Evolutionary conservation across 441 rosid genomes (phyloP), one percentile per base, ranked within the genome.

Genomic region (Geranium incanum): DNA sequence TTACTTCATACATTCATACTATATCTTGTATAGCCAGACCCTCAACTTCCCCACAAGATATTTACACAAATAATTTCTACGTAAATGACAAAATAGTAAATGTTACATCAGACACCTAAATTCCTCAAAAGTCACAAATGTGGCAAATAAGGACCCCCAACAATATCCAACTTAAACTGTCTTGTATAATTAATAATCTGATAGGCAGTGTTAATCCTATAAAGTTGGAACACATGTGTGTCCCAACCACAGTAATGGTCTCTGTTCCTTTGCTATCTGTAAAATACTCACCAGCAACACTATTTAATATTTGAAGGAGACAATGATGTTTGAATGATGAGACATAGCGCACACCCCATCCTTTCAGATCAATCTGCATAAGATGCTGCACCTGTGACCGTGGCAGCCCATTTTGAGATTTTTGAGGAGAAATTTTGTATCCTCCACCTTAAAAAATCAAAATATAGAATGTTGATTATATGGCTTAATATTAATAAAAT

Each of bases 311-410:
- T 81, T 95, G 99, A 81, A 93, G 95, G 80, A 95, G 96, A 84
- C 97, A 93, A 76, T 95, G 91, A 67, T 95, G 99, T 82, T 93
- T 96, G 85, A 89, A 95, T 62, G 98, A 87, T 60, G 99, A 86
- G 79, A 82, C 18, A 81, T 95, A 95, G 76, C 99, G 97, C 50
- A 78, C 87, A 67, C 90, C 97, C 99, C 99, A 93, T 64, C 99
- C 99, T 88, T 93, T 95, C 4, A 95, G 83, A 87, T 95, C 99
- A 67, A 95, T 85, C 82, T 95, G 98, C 91, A 93, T 91, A 66
- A 95, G 94, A 78, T 91, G 94, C 75, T 95, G 98, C 77, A 95
- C 97, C 82, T 88, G 98, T 16, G 98, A 76, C 84, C 97, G 84
- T n/a, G 93, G 91, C 77, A 85, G 88, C 70, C 93, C 99, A 80